Base-by-base conservation (phyloP, 2,329 filamentous ascomycete species). In the Aspergillus puulaauensis region DNA sequence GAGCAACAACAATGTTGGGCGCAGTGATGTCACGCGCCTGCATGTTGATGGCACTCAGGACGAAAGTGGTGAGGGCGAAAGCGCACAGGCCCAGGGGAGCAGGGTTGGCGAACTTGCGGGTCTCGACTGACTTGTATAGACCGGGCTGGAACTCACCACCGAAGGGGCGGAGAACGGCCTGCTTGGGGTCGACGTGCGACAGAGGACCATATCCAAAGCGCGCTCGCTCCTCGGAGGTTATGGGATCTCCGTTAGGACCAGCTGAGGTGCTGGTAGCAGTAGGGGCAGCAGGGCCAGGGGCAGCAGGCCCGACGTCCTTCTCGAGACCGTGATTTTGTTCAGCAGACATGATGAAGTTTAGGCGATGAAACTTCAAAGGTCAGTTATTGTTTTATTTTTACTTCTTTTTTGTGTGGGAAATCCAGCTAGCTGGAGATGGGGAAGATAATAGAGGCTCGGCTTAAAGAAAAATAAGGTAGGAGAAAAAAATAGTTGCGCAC, bases 61-160 rank as follows among this genome's bases (percentile, higher is more conserved):
- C 85, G 73, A 93, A 93, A 12, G 90, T 93, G 54, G 90, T 93
- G 70, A 93, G 80, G 62, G 90, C 90, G 79, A 93, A 93, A 71
- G 88, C 90, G 61, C 80, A 84, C 49, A 93, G 84, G 62, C 90
- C 90, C 40, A 93, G 82, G 31, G 90, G 90, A 53, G 88, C 89
- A 4, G 90, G 90, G 77, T 93, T 93, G 78, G 83, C 90, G 73
- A 93, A 85, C 79, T 90, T 89, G 76, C 88, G 86, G 21, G 72
- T 64, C 71, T 84, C 82, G 75, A 85, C 83, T 8, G 86, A 79
- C 75, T 82, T 85, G 81, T 88, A 85, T 53, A 83, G 77, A 77
- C 88, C 87, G 52, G 89, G 88, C 74, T 91, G 87, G 74, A 90
- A 86, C 68, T 88, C 86, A 77, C 88, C 88, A 63, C 87, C 89